Evolutionary conservation across 495 filamentous ascomycete genomes (phyloP), one percentile per base, ranked within the genome.

Genomic region (Penicillium diatomitis): DNA sequence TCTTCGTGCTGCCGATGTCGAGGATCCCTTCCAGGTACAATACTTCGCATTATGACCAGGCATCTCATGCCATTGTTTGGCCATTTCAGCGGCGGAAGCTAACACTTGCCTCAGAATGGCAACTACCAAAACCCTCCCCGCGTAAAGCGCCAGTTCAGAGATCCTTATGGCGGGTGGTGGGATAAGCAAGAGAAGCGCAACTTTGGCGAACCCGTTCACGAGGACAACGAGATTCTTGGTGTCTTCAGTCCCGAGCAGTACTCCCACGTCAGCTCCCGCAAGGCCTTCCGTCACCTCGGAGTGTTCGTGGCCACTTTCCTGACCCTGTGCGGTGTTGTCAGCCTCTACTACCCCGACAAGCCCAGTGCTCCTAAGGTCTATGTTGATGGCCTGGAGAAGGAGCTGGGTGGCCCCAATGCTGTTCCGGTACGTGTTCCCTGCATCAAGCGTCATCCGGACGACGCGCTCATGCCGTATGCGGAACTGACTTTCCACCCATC

Each of bases 151-250:
- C 79, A 85, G 62, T 83, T 86, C 70, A 87, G 94, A 64, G 94
- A 97, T 64, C 94, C 94, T 34, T 80, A 97, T 62, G 91, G 69
- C 57, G 85, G 88, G 64, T 97, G 90, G 88, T 97, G 91, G 91
- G 90, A 97, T 68, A 85, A 88, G 74, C 90, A 97, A 63, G 91
- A 96, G 65, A 85, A 90, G 57, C 83, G 90, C 49, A 96, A 97
- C 74, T 99, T 83, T 57, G 89, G 89, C 59, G 94, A 99, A 68
- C 86, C 90, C 4, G 81, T 95, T 30, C 91, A 99, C 66, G 94
- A 99, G 69, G 94, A 99, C 68, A 84, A 97, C 62, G 94, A 99
- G 65, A 82, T 96, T 46, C 76, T 97, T 20, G 90, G 91, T 60
- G 83, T 95, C 48, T 91, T 99, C 71, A 84, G 85, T 44, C 80